Base-by-base conservation (phyloP, 1,284 basidiomycete genomes). In the Mycosarcoma maydis region DNA sequence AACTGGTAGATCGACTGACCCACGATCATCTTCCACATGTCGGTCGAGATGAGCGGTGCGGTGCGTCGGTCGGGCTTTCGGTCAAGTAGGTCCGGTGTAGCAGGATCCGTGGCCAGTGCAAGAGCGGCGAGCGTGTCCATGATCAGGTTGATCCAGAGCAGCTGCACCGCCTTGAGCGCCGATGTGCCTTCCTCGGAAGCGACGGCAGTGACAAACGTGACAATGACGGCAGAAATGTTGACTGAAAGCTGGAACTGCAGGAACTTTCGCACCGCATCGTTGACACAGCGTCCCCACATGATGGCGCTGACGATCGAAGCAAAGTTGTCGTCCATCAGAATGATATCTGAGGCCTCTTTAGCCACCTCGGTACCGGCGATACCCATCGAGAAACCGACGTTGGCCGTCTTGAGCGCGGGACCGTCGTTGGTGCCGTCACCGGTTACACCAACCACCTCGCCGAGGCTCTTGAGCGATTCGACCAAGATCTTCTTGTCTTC, bases 341-440 rank as follows among this genome's bases (percentile, higher is more conserved):
- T 95, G 78, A 99, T 97, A 80, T 98, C 96, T 9, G 94, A 97
- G 2, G 96, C 96, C 83, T 98, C 94, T 84, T 98, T 98, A 48
- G 96, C 96, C 20, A 98, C 94, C 82, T 99, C 96, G 2, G 96
- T 98, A 33, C 96, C 96, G 36, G 94, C 90, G 73, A 99, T 93
- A 81, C 96, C 96, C 96, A 99, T 99, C 55, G 80, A 76, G 51
- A 74, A 81, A 38, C 80, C 80, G 38, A 80, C 74, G 47, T 80
- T 79, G 56, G 80, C 80, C 3, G 92, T 91, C 86, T 96, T 98
- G 75, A 98, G 87, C 10, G 95, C 94, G 33, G 95, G 94, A 0
- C 93, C 95, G 79, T 98, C 95, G 82, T 98, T 98, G 26, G 94
- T 97, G 73, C 96, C 95, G 77, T 98, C 96, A 61, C 96, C 96